These are phyloP conservation scores for Hyphodiscus sp. DNA, from an alignment of 2,329 filamentous ascomycete genomes.

Conservation along the genomic window DNA sequence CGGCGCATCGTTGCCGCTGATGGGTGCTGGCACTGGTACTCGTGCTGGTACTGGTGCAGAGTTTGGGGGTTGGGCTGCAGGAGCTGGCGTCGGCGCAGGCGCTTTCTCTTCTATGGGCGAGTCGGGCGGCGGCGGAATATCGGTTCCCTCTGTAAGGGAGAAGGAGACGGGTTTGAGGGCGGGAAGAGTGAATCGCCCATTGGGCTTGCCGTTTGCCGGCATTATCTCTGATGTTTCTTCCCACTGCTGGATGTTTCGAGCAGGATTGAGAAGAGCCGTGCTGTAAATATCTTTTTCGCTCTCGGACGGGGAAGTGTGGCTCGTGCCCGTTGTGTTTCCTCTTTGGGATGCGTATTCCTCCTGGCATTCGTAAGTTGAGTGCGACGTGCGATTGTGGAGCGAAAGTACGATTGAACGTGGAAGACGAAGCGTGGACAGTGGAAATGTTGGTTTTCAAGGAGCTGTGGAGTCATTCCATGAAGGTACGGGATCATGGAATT, in stretches of 20 bases:
- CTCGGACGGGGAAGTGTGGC: conserved; percentile 3
- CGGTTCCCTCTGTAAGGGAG: conserved; percentile 30
- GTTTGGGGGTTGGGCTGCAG: not conserved
- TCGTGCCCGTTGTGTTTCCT: conserved; percentile 3
- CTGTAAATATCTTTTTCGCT: not conserved
- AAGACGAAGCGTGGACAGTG: not conserved
- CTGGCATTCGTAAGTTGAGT: not conserved
- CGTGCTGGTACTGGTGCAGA: not conserved
- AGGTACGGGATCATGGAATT: not conserved
- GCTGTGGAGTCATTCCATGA: not conserved
- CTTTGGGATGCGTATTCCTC: not conserved
- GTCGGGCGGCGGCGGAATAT: conserved; percentile 30
- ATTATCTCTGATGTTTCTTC: conserved; percentile 16
- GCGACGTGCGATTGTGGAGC: not conserved
- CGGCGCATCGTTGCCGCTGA: conserved; percentile 7
- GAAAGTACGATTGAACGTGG: too few relatives aligned
- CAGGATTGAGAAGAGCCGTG: not conserved
- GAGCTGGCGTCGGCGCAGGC: conserved; percentile 13
- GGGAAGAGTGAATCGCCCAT: conserved; percentile 29
- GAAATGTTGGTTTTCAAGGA: not conserved
- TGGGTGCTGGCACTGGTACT: conserved; percentile 3
- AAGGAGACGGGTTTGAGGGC: conserved; percentile 27
- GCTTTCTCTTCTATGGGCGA: conserved; percentile 28
- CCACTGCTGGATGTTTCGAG: not conserved
- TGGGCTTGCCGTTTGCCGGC: conserved; percentile 24